These are phyloP conservation scores for Nothophoma quercina DNA, from an alignment of 2,329 filamentous ascomycete species.

Conservation along the genomic window DNA sequence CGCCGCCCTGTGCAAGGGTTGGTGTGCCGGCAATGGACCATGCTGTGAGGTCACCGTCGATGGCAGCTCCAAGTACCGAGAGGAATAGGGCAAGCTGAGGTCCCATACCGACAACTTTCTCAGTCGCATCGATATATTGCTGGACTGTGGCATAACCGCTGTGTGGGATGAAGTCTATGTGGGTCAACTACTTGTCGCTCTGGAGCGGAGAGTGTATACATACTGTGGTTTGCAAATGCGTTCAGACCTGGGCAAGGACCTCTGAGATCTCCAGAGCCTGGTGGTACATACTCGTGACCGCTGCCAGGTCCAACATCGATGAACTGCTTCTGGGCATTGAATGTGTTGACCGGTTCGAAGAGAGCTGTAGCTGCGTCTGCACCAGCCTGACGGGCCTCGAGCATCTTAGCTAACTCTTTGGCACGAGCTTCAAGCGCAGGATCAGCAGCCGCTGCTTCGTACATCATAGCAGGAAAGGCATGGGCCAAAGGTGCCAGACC, in stretches of 20 bases:
- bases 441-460: conserved; percentile 31
- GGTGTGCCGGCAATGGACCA: conserved; percentile 36
- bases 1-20: conserved; percentile 27
- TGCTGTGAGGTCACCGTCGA: conserved; percentile 29
- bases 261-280: conserved; percentile 31
- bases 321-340: conserved; percentile 27
- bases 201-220: too few species aligned
- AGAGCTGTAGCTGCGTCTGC: conserved; percentile 29
- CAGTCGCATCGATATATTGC: conserved; percentile 33
- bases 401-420: conserved; percentile 20
- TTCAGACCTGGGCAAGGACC: conserved; percentile 37
- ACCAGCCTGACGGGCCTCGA: conserved; percentile 25
- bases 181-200: too few species aligned
- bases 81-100: conserved; percentile 23
- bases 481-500: conserved; percentile 19
- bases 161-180: conserved; percentile 34
- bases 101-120: conserved; percentile 34
- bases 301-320: conserved; percentile 29
- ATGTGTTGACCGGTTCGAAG: conserved; percentile 32
- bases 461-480: conserved; percentile 33
- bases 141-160: conserved; percentile 29
- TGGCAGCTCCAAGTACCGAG: conserved; percentile 25
- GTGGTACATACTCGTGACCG: conserved; percentile 35
- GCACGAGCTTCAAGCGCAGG: conserved; percentile 26
- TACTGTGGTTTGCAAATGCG: conserved; percentile 35